phyloP scores from a whole-genome alignment of 257 asterid species.

The Nicotiana paniculata region DNA sequence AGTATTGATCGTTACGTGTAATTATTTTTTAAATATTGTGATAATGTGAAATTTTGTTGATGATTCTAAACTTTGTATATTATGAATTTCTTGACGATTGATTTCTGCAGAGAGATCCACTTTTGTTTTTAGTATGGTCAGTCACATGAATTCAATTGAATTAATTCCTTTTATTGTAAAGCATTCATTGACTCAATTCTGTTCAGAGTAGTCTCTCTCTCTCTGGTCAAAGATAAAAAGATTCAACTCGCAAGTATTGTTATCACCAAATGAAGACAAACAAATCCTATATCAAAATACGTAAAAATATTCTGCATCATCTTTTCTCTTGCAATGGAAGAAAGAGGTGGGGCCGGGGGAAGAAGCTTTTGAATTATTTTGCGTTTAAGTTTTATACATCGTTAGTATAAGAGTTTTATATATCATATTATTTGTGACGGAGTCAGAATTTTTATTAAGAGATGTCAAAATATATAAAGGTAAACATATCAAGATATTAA shows the following conservation, averaged over 20 bases:
- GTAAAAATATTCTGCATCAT: background rate
- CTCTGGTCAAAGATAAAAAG: constrained; percentile 13
- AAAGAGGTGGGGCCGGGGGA: background rate
- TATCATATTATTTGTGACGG: background rate
- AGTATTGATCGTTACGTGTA: too few species aligned
- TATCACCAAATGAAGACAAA: constrained; percentile 7
- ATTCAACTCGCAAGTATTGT: background rate
- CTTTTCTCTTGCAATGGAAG: constrained; percentile 2
- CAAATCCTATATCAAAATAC: background rate
- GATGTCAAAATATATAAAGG: too few species aligned
- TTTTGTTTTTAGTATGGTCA: background rate
- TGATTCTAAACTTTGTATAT: too few species aligned
- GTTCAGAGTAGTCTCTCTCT: background rate
- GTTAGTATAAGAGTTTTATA: background rate
- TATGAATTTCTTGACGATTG: background rate
- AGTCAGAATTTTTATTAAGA: too few species aligned
- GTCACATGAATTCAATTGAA: constrained; percentile 12
- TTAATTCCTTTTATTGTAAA: background rate
- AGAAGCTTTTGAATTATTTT: too few species aligned
- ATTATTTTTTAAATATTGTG: too few species aligned
- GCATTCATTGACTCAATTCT: background rate
- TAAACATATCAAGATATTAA: too few species aligned
- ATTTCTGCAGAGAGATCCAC: constrained; percentile 1
- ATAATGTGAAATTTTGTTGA: too few species aligned
- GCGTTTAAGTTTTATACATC: background rate